phyloP scores from a whole-genome alignment of 148 eudicot species.

The Salicornia ramosissima region DNA sequence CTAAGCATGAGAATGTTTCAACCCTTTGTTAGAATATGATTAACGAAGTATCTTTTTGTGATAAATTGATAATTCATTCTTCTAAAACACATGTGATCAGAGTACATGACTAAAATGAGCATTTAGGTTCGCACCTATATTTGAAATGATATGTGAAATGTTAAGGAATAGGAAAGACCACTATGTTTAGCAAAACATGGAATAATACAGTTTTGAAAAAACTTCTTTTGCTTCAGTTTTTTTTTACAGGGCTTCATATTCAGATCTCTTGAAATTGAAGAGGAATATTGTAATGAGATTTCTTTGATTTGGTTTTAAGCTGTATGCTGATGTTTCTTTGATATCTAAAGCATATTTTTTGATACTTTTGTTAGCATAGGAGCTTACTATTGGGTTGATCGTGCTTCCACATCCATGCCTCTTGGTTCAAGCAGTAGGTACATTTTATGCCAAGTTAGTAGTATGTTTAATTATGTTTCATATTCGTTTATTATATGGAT shows the following conservation, averaged over 20 bases:
- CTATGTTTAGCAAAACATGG: not conserved
- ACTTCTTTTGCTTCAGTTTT: not conserved
- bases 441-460: not conserved
- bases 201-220: not conserved
- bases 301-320: constrained; percentile 8
- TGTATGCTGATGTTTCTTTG: not conserved
- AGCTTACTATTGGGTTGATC: constrained; percentile 87
- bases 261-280: constrained; percentile 4
- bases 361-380: constrained; percentile 50
- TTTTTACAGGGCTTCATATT: not conserved
- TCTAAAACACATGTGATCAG: too few species aligned
- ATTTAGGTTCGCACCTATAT: too few species aligned
- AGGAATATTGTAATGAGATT: not conserved
- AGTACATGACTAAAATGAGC: too few species aligned
- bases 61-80: too few species aligned
- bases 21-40: too few species aligned
- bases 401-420: constrained; percentile 64
- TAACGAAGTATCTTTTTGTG: too few species aligned
- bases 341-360: too few species aligned
- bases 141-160: too few species aligned
- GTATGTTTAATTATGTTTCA: not conserved
- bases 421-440: constrained; percentile 55
- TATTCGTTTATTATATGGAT: not conserved
- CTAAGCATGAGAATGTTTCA: too few species aligned
- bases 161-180: not conserved